These are phyloP conservation scores for Trichosporon faecale DNA, from an alignment of 1,284 basidiomycete genomes.

Conservation along the genomic window DNA sequence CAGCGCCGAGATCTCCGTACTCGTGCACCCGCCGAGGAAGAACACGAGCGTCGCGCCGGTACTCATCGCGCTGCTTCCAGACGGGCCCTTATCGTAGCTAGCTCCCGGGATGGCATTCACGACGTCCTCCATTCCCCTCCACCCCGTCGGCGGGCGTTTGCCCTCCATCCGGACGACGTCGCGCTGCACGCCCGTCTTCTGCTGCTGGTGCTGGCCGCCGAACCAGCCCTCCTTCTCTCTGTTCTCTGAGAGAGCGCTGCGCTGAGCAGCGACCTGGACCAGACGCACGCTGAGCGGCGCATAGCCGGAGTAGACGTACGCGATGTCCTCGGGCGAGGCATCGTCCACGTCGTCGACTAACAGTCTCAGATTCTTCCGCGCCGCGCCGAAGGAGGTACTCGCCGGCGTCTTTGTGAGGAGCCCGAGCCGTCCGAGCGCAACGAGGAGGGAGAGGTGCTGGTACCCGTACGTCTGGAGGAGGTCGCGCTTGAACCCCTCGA, in stretches of 20 bases:
- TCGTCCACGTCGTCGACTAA: slow-evolving; percentile 83
- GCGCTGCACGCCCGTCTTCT: background rate
- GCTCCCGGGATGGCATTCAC: slow-evolving; percentile 76
- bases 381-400: slow-evolving; percentile 60
- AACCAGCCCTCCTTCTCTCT: slow-evolving; percentile 45
- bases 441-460: slow-evolving; percentile 75
- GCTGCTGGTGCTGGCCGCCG: background rate
- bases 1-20: slow-evolving; percentile 91
- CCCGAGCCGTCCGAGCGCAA: slow-evolving; percentile 70
- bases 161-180: slow-evolving; percentile 42
- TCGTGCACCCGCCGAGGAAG: slow-evolving; percentile 98
- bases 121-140: slow-evolving; percentile 94
- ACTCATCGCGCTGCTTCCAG: background rate
- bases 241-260: slow-evolving; percentile 63
- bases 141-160: slow-evolving; percentile 71
- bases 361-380: slow-evolving; percentile 83
- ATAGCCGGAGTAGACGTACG: slow-evolving; percentile 95
- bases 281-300: slow-evolving; percentile 88
- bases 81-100: slow-evolving; percentile 67
- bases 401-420: slow-evolving; percentile 57
- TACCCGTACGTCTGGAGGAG: slow-evolving; percentile 95
- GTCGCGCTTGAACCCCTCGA: slow-evolving; percentile 88
- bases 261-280: slow-evolving; percentile 87
- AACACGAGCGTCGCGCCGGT: slow-evolving; percentile 80
- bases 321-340: slow-evolving; percentile 76